Evolutionary conservation across 176 grass and related monocot species (phyloP).

Genomic region (Eragrostis nindensis): DNA sequence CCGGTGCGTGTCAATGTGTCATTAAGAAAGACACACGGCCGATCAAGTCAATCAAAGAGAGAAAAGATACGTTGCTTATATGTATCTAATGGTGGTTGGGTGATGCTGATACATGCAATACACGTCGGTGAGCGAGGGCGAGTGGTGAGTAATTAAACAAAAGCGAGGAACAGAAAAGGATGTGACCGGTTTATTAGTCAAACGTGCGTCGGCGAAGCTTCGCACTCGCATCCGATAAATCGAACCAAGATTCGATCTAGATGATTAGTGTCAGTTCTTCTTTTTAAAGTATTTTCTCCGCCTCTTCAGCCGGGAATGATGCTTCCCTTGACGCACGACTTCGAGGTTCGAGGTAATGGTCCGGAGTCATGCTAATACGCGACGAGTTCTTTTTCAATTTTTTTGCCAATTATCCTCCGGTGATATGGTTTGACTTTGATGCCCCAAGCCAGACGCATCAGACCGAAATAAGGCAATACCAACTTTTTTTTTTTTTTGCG

Average conservation of each 20-base stretch:
- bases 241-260: constrained; percentile 16
- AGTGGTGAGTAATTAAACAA: not conserved
- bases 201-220: constrained; percentile 11
- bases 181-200: not conserved
- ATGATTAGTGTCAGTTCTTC: not conserved
- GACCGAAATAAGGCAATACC: no score
- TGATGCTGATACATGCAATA: constrained; percentile 9
- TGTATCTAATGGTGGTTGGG: constrained; percentile 34
- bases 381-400: no score
- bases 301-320: not conserved
- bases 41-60: not conserved
- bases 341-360: no score
- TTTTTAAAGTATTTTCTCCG: not conserved
- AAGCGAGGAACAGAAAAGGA: not conserved
- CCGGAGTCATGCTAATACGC: no score
- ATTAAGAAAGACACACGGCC: not conserved
- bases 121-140: not conserved
- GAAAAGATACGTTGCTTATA: not conserved
- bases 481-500: no score
- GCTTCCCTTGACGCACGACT: not conserved
- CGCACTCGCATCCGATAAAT: not conserved
- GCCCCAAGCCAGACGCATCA: no score
- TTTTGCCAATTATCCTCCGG: no score
- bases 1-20: not conserved
- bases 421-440: no score